Percentiles rank a stretch among this genome's conserved stretches.
phyloP scores from a whole-genome alignment of 257 asterid genomes.

The Scutellaria minor region DNA sequence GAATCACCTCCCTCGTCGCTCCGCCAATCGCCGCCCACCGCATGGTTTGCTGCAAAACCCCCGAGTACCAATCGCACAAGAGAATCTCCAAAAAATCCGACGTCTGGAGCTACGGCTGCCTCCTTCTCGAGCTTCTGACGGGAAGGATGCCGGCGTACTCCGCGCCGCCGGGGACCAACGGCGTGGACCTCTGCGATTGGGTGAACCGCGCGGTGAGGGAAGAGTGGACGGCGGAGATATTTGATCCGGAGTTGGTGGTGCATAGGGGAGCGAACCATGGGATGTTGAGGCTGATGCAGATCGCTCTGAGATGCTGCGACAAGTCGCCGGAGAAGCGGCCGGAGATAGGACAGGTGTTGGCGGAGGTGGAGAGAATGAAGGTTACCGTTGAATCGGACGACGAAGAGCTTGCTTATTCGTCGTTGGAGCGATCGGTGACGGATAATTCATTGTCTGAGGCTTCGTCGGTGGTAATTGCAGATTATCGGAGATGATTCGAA shows the following conservation, averaged over 20 bases:
- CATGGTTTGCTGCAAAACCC: slow-evolving; percentile 66
- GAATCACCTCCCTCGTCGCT: slow-evolving; percentile 59
- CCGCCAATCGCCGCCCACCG: slow-evolving; percentile 58
- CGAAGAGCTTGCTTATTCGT: slow-evolving; percentile 50
- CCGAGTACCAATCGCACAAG: slow-evolving; percentile 60
- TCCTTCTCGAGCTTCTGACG: slow-evolving; percentile 73
- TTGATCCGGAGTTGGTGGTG: slow-evolving; percentile 72
- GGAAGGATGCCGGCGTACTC: slow-evolving; percentile 61
- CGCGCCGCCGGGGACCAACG: slow-evolving; percentile 59
- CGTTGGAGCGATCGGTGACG: slow-evolving; percentile 58
- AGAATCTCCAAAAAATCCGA: slow-evolving; percentile 65
- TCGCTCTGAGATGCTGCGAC: slow-evolving; percentile 71
- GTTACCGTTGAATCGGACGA: slow-evolving; percentile 51
- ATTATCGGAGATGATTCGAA: slow-evolving; percentile 26
- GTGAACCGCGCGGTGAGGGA: slow-evolving; percentile 83
- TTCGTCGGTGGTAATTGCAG: slow-evolving; percentile 34
- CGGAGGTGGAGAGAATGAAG: slow-evolving; percentile 64
- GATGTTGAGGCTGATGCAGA: slow-evolving; percentile 66
- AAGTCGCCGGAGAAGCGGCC: slow-evolving; percentile 71
- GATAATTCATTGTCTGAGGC: slow-evolving; percentile 57
- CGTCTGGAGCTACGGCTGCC: slow-evolving; percentile 80
- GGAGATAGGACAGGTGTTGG: slow-evolving; percentile 54
- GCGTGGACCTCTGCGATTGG: slow-evolving; percentile 76
- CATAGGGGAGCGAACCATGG: slow-evolving; percentile 68
- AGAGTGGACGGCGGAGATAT: slow-evolving; percentile 95